Conservation (phyloP, 2,329 filamentous ascomycete genomes). For the Aureobasidium sp. region DNA sequence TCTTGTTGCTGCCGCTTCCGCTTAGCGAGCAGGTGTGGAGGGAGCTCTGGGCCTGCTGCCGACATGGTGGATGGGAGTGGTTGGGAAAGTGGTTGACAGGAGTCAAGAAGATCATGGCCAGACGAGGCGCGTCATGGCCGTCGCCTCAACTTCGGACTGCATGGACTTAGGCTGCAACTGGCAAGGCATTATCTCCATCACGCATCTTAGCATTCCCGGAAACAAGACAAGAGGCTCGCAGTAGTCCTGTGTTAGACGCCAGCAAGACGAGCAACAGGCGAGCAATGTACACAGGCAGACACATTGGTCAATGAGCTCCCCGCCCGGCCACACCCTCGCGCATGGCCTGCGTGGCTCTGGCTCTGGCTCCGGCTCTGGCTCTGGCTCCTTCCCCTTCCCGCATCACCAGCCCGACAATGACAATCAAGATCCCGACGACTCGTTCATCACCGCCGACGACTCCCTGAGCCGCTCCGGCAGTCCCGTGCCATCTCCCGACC, state of each 20-base stretch:
- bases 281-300: slow-evolving; percentile 6
- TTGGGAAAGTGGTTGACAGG: neutral
- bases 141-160: neutral
- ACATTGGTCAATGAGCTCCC: slow-evolving; percentile 18
- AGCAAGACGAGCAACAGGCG: neutral
- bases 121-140: neutral
- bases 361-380: neutral
- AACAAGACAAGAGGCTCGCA: neutral
- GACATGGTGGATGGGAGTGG: slow-evolving; percentile 45
- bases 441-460: slow-evolving; percentile 3
- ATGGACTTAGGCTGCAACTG: slow-evolving; percentile 9
- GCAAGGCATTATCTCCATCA: slow-evolving; percentile 5
- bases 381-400: neutral
- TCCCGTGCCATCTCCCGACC: neutral
- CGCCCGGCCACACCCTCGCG: slow-evolving; percentile 11
- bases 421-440: neutral
- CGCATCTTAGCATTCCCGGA: too few species aligned
- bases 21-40: slow-evolving; percentile 55
- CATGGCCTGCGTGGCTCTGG: slow-evolving; percentile 10
- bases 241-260: neutral
- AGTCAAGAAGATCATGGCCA: too few species aligned
- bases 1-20: slow-evolving; percentile 43
- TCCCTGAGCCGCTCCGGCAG: neutral
- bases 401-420: neutral
- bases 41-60: slow-evolving; percentile 63